A percentile compares a stretch with the other conserved stretches of the same genome.
These are phyloP conservation scores for Cladorrhinum samala DNA, from an alignment of 495 filamentous ascomycete genomes.

Conservation along the genomic window DNA sequence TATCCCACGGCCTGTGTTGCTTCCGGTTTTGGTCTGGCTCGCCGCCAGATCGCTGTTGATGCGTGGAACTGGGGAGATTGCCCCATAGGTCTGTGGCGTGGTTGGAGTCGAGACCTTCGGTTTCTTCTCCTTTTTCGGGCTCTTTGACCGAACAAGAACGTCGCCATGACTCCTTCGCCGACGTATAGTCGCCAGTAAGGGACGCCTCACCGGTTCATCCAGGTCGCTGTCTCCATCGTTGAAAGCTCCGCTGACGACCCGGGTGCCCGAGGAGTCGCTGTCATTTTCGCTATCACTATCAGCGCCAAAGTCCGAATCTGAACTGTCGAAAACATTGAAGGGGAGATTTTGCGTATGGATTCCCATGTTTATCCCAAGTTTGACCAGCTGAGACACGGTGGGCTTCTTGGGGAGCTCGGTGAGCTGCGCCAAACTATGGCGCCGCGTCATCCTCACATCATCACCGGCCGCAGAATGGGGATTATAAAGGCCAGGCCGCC, in stretches of 20 bases:
- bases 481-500: conserved; percentile 26
- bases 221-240: conserved; percentile 25
- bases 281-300: conserved; percentile 40
- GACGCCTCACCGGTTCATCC: conserved; percentile 16
- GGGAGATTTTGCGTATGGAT: conserved; percentile 73
- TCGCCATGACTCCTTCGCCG: conserved; percentile 35
- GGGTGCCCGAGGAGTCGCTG: conserved; percentile 37
- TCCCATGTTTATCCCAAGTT: conserved; percentile 57
- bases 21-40: conserved; percentile 3
- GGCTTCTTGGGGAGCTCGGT: conserved; percentile 45
- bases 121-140: conserved; percentile 13
- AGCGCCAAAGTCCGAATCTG: conserved; percentile 28
- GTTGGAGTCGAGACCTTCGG: conserved; percentile 7
- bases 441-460: conserved; percentile 23
- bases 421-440: conserved; percentile 32
- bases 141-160: conserved; percentile 14
- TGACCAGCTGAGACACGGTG: conserved; percentile 58
- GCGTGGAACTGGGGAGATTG: conserved; percentile 3
- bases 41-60: neutral
- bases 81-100: conserved; percentile 15
- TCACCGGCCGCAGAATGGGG: conserved; percentile 19
- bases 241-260: conserved; percentile 22
- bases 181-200: conserved; percentile 21
- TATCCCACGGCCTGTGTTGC: conserved; percentile 9
- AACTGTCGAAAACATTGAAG: conserved; percentile 55